A percentile compares a stretch with the other conserved stretches of the same genome.
phyloP scores from a whole-genome alignment of 208 protist genomes.

The Trypanosoma rangeli region DNA sequence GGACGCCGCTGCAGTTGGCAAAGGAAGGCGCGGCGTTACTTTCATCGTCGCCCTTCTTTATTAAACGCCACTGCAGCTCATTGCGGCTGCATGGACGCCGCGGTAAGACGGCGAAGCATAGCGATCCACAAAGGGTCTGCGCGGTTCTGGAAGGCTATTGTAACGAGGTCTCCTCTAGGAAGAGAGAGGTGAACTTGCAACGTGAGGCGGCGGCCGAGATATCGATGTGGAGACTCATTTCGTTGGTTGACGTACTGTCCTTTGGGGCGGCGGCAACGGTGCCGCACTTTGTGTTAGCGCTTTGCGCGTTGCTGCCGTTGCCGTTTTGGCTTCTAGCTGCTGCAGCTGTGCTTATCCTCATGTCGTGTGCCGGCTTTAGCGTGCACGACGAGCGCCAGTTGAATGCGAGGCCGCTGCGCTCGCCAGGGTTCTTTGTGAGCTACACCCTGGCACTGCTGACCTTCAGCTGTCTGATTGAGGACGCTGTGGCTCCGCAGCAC shows the following conservation, averaged over 20 bases:
- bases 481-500: not conserved
- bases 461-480: not conserved
- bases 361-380: not conserved
- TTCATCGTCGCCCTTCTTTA: not conserved
- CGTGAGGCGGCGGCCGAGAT: constrained; percentile 15
- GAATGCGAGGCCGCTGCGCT: constrained; percentile 12
- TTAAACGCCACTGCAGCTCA: not conserved
- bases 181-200: constrained; percentile 31
- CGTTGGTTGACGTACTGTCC: constrained; percentile 8
- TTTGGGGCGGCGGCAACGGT: constrained; percentile 23
- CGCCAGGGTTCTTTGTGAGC: constrained; percentile 20
- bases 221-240: constrained; percentile 28
- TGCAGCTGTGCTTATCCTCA: not conserved
- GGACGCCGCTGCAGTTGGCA: constrained; percentile 34
- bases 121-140: constrained; percentile 24
- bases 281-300: constrained; percentile 36
- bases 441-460: constrained; percentile 10
- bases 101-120: not conserved
- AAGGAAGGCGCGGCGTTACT: not conserved
- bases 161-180: constrained; percentile 21
- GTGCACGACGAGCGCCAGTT: not conserved
- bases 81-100: constrained; percentile 2
- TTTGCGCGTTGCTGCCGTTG: constrained; percentile 8
- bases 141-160: constrained; percentile 31
- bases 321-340: not conserved